Conservation (phyloP, 768 basidiomycete genomes). For the Tulasnella sp. region DNA sequence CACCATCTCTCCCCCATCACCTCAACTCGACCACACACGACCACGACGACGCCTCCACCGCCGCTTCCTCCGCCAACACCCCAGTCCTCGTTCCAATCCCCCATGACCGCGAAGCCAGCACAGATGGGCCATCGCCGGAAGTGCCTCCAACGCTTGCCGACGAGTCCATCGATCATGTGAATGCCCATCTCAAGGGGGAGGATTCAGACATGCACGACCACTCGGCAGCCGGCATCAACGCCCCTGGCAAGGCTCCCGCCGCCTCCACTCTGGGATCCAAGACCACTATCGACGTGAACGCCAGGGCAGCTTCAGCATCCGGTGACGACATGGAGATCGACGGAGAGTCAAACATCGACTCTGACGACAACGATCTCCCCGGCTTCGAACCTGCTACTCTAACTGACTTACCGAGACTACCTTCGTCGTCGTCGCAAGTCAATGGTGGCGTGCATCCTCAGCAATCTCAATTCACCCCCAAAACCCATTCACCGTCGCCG, state of each 20-base stretch:
- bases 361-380: no score
- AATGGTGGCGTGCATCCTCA: not conserved
- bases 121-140: not conserved
- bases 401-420: not conserved
- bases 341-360: not conserved
- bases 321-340: not conserved
- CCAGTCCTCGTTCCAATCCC: not conserved
- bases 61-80: not conserved
- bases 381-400: not conserved
- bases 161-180: not conserved
- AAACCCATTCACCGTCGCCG: not conserved
- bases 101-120: not conserved
- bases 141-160: constrained; percentile 12
- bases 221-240: not conserved
- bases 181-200: not conserved
- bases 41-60: constrained; percentile 8
- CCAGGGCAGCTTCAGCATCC: not conserved
- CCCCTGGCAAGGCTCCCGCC: not conserved
- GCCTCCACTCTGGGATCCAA: not conserved
- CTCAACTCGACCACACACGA: not conserved
- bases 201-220: not conserved
- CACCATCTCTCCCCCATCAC: not conserved
- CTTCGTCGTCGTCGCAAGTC: not conserved
- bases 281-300: not conserved
- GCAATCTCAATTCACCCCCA: not conserved